Evolutionary conservation across 768 basidiomycete genomes (phyloP), one percentile per base, ranked within the genome.

Genomic region (Hydnomerulius pinastri): DNA sequence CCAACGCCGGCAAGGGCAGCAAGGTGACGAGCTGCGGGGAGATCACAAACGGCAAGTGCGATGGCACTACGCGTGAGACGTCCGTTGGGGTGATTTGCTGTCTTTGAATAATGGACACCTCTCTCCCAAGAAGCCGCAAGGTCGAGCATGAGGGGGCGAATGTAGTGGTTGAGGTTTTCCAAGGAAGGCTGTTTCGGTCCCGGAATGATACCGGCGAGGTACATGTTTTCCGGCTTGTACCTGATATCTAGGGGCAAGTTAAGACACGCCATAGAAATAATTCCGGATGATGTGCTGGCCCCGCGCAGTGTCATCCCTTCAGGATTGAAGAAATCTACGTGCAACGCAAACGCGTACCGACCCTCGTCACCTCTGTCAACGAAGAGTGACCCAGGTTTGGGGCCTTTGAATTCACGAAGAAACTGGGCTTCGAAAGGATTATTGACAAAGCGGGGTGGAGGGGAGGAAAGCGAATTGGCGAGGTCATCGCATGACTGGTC

Each of bases 191-290:
- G 63, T 2, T 58, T 44, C 0, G 74, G 76, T 0, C 75, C 69
- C 1, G 71, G 73, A 4, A 74, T 70, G 28, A 75, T 57, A 0
- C 64, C 72, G 0, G 62, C 65, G 0, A 74, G 56, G 49, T 66
- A 77, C 51, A 77, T 61, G 51, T 79, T 73, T 21, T 75, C 66
- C 0, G 57, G 56, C 9, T 66, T 64, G 49, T 73, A 75, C 3
- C 63, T 55, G 1, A 69, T 46, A 20, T 69, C 53, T 0, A 59
- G 61, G 0, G 73, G 73, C 0, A 78, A 62, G 41, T 76, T 76
- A 1, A 60, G 29, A 13, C 53, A 62, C 1, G 56, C 46, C 37
- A 50, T 51, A 0, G 53, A 61, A 2, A 61, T 56, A 1, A 59
- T 54, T 2, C 57, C 44, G 1, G 42, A 50, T 0, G 69, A 73